A percentile compares a stretch with the other conserved stretches of the same genome.
phyloP scores from a whole-genome alignment of 805 yeast genomes.

The Wickerhamiella azymoides region DNA sequence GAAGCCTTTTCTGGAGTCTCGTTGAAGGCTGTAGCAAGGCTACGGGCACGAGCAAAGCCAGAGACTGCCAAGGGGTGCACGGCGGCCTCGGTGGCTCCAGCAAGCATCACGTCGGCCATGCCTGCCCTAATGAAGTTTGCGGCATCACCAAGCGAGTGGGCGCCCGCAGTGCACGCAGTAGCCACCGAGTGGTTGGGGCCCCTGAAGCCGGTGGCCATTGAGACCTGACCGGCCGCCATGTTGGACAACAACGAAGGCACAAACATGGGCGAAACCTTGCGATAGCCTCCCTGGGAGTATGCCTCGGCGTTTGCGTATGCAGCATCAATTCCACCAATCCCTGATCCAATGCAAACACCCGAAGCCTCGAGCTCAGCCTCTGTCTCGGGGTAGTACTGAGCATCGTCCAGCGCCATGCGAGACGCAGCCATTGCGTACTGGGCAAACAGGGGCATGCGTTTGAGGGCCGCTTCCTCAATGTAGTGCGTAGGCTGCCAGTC shows the following conservation, averaged over 20 bases:
- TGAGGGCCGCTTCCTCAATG: constrained; percentile 33
- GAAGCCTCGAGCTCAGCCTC: constrained; percentile 21
- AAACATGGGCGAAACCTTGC: constrained; percentile 70
- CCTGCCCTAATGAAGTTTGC: constrained; percentile 63
- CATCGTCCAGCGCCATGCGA: constrained; percentile 58
- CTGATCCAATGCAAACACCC: constrained; percentile 81
- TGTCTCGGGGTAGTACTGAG: constrained; percentile 36
- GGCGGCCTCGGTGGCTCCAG: constrained; percentile 88
- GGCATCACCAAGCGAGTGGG: constrained; percentile 89
- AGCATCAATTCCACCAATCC: constrained; percentile 79
- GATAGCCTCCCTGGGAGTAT: constrained; percentile 39
- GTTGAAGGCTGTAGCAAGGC: constrained; percentile 51
- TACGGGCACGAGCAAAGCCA: constrained; percentile 82
- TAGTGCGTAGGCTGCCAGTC: constrained; percentile 42
- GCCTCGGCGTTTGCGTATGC: constrained; percentile 47
- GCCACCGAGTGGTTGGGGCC: constrained; percentile 85
- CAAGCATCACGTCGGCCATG: constrained; percentile 73
- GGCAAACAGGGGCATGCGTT: constrained; percentile 57
- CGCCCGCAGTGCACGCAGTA: constrained; percentile 96
- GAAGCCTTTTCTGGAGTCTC: constrained; percentile 55
- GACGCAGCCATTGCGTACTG: constrained; percentile 73
- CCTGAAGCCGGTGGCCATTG: constrained; percentile 57
- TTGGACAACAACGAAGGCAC: constrained; percentile 73
- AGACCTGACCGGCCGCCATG: constrained; percentile 89
- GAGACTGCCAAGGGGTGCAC: constrained; percentile 77